A percentile compares a stretch with the other conserved stretches of the same genome.
Conservation (phyloP, 192 early-diverging fungal species). For the Pilobolus umbonatus region DNA sequence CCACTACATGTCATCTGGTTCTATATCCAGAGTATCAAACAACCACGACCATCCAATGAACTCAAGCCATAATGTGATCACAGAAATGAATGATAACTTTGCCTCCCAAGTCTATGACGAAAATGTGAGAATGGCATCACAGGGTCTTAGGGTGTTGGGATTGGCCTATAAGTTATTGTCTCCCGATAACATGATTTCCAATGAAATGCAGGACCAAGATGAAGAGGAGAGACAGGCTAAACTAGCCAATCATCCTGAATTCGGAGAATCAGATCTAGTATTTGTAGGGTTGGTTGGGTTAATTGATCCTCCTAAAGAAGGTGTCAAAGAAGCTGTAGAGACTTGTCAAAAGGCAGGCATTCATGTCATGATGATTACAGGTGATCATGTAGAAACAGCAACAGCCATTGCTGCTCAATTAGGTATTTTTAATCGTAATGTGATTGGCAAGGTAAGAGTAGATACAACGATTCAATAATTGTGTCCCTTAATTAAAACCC, state of each 20-base stretch:
- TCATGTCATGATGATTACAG: slow-evolving; percentile 96
- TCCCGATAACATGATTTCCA: slow-evolving; percentile 6
- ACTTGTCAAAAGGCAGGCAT: slow-evolving; percentile 91
- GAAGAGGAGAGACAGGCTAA: slow-evolving; percentile 21
- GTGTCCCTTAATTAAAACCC: background rate
- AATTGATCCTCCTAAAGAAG: slow-evolving; percentile 86
- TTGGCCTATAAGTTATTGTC: slow-evolving; percentile 68
- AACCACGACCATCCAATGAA: background rate
- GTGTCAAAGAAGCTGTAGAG: slow-evolving; percentile 75
- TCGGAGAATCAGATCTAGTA: slow-evolving; percentile 58
- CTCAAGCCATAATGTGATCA: too few relatives aligned
- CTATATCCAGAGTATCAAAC: background rate
- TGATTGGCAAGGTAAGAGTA: slow-evolving; percentile 33
- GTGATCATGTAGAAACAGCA: slow-evolving; percentile 92
- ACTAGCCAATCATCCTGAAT: slow-evolving; percentile 32
- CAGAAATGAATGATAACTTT: slow-evolving; percentile 54
- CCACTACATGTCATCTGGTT: background rate
- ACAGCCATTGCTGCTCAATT: slow-evolving; percentile 87
- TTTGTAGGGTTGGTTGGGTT: slow-evolving; percentile 92
- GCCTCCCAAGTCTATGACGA: slow-evolving; percentile 57
- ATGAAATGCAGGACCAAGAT: background rate
- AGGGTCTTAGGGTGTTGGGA: slow-evolving; percentile 86
- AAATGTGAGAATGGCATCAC: slow-evolving; percentile 68
- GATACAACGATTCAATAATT: background rate
- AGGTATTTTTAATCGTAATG: slow-evolving; percentile 72